Percentiles rank a stretch among this genome's conserved stretches.
phyloP scores from a whole-genome alignment of 2,329 filamentous ascomycete species.

The Pseudogymnoascus sp. region DNA sequence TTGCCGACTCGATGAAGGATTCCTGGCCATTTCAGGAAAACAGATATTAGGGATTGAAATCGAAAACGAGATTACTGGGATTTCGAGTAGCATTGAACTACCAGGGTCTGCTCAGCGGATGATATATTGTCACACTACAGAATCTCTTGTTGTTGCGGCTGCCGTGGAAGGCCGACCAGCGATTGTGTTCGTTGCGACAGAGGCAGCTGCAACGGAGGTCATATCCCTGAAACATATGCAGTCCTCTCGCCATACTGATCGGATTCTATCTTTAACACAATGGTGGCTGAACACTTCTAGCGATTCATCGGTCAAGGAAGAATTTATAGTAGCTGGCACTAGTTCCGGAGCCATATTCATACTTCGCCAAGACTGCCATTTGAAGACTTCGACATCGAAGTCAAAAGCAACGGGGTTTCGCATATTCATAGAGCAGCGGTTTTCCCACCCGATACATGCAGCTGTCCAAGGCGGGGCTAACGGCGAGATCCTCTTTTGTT shows the following conservation, averaged over 20 bases:
- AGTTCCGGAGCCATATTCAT: not conserved
- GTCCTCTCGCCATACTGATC: not conserved
- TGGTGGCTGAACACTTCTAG: not conserved
- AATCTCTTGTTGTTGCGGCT: conserved; percentile 46
- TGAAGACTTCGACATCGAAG: not conserved
- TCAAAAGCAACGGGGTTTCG: not conserved
- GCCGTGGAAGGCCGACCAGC: conserved; percentile 37
- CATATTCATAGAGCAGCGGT: not conserved
- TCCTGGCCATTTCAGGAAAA: not conserved
- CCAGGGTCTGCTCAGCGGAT: conserved; percentile 29
- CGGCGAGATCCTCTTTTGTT: conserved; percentile 40
- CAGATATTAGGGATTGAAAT: conserved; percentile 1
- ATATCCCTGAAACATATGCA: not conserved
- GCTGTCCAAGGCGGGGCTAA: not conserved
- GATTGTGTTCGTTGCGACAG: conserved; percentile 42
- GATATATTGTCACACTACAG: conserved; percentile 45
- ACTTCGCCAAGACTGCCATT: conserved; percentile 1
- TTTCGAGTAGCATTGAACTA: not conserved
- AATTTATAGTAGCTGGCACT: not conserved
- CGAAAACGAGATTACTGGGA: not conserved
- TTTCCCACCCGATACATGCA: not conserved
- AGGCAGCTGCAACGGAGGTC: not conserved
- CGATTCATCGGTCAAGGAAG: not conserved
- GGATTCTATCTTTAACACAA: conserved; percentile 3
- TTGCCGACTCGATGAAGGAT: not conserved